These are phyloP conservation scores for Diplosphaera chodatii DNA, from an alignment of 139 green algal species.

Conservation along the genomic window DNA sequence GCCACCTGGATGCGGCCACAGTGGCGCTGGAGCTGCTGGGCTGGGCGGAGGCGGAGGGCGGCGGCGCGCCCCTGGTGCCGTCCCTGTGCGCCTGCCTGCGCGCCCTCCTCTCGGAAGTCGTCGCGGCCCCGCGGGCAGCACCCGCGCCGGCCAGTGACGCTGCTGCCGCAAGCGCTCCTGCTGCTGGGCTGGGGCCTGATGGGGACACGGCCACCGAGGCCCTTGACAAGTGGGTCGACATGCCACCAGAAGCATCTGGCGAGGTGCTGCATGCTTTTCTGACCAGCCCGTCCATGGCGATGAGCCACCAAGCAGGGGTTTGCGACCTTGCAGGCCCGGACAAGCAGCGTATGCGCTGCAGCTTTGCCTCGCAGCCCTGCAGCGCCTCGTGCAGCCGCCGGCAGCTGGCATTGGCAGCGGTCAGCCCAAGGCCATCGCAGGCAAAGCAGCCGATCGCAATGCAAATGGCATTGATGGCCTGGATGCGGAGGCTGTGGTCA, in stretches of 20 bases:
- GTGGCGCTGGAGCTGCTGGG: slow-evolving; percentile 42
- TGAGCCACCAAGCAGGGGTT: too few species aligned
- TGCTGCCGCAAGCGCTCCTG: too few species aligned
- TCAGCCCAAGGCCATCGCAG: too few species aligned
- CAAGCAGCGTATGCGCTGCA: slow-evolving; percentile 46
- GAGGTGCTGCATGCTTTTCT: too few species aligned
- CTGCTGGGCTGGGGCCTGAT: too few species aligned
- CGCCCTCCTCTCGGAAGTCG: slow-evolving; percentile 21
- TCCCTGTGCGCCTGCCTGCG: slow-evolving; percentile 17
- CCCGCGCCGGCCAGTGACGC: too few species aligned
- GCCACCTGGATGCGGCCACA: background rate
- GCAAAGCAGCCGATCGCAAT: background rate
- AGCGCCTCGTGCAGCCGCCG: slow-evolving; percentile 17
- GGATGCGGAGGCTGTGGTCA: slow-evolving; percentile 53
- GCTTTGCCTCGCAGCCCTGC: slow-evolving; percentile 45
- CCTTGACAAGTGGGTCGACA: too few species aligned
- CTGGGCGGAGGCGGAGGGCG: slow-evolving; percentile 23
- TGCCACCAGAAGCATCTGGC: too few species aligned
- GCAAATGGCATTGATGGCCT: slow-evolving; percentile 11
- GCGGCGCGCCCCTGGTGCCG: slow-evolving; percentile 9
- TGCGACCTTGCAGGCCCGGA: slow-evolving; percentile 9
- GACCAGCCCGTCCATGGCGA: too few species aligned
- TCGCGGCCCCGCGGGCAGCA: background rate
- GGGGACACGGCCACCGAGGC: too few species aligned
- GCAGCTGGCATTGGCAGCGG: too few species aligned